phyloP scores from a whole-genome alignment of 192 early-diverging fungal species.

The Coemansia sp. region DNA sequence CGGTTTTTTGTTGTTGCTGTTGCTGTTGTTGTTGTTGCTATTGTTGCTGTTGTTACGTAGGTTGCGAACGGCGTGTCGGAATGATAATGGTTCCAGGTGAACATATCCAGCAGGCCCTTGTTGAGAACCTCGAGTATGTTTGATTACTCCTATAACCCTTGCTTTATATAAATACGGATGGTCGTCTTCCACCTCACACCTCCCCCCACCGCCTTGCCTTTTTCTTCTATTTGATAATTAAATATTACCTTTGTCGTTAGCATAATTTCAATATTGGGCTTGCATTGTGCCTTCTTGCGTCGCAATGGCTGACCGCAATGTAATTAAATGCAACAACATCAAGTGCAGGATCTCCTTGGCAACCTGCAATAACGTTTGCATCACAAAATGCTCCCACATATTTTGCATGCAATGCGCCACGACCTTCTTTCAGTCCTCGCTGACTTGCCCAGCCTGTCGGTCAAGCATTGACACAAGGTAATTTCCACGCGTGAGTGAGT shows the following conservation, averaged over 20 bases:
- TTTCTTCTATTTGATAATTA: background rate
- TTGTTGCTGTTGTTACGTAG: constrained; percentile 16
- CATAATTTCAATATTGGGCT: background rate
- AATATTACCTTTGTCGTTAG: background rate
- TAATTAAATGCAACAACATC: constrained; percentile 52
- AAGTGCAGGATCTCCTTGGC: constrained; percentile 47
- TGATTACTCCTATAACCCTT: constrained; percentile 1
- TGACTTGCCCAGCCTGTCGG: constrained; percentile 68
- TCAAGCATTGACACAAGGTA: constrained; percentile 59
- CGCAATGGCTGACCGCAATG: constrained; percentile 17
- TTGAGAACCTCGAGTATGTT: constrained; percentile 51
- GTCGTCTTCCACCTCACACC: background rate
- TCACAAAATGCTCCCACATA: constrained; percentile 72
- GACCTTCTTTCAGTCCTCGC: constrained; percentile 50
- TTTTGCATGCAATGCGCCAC: constrained; percentile 68
- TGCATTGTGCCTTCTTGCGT: background rate
- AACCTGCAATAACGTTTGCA: constrained; percentile 54
- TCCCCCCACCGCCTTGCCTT: background rate
- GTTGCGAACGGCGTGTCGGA: constrained; percentile 41
- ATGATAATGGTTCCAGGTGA: constrained; percentile 55
- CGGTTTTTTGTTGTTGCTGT: too few species aligned
- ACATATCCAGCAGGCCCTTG: constrained; percentile 35
- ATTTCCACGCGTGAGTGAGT: background rate
- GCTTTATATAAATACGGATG: background rate
- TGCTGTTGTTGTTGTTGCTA: too few species aligned